A percentile compares a stretch with the other conserved stretches of the same genome.
phyloP scores from a whole-genome alignment of 345 rosid species.

The Populus nigra region DNA sequence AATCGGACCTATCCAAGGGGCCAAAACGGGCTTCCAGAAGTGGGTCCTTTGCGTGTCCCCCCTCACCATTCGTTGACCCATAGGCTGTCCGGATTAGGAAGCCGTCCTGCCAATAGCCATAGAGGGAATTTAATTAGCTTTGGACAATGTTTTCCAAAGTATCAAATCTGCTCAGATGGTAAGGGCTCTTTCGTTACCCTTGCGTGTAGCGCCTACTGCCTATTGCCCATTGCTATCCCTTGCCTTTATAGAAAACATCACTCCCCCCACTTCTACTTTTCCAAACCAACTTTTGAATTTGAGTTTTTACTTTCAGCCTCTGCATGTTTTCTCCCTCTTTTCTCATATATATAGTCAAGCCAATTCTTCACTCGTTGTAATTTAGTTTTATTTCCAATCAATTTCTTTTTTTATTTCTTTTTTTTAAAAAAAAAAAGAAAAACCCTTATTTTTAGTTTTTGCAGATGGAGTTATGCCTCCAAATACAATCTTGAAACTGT shows the following conservation, averaged over 20 bases:
- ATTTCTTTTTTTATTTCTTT: no score
- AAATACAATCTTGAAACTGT: neutral
- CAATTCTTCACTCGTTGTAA: no score
- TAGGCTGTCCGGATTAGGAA: neutral
- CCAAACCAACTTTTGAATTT: neutral
- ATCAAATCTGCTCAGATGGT: no score
- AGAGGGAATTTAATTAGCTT: no score
- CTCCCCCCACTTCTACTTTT: neutral
- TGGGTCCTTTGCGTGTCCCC: neutral
- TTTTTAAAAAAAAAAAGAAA: no score
- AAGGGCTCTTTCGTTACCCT: no score
- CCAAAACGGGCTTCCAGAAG: neutral
- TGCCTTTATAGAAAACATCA: neutral
- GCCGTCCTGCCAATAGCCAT: neutral
- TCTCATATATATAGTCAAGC: no score
- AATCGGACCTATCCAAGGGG: neutral
- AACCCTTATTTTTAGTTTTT: no score
- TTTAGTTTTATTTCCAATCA: no score
- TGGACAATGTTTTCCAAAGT: no score
- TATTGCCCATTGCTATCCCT: neutral
- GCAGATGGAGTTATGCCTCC: no score
- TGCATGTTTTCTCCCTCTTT: neutral
- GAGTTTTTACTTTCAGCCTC: neutral
- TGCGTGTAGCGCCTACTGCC: no score
- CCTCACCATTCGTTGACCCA: neutral